Base-by-base conservation (phyloP, 2,329 filamentous ascomycete genomes). In the Ophiostoma perfectum region DNA sequence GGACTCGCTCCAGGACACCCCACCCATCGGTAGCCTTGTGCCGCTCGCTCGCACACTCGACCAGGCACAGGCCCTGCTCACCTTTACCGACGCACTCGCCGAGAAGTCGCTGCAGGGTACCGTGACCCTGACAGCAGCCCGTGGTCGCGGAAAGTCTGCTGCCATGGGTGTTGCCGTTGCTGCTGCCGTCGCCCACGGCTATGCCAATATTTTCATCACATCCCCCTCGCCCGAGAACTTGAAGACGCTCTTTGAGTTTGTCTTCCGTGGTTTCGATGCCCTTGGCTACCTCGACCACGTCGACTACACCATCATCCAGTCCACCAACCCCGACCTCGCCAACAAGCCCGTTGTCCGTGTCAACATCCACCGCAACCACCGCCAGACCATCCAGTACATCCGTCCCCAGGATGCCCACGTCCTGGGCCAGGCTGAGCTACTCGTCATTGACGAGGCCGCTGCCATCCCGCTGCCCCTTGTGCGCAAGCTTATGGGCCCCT, bases 161-260 rank as follows among this genome's bases (percentile, higher is more conserved):
- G 95, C 95, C 39, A 85, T 99, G 75, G 95, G 95, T 79, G 89
- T 99, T 66, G 93, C 95, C 3, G 90, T 99, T 60, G 95, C 95
- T 3, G 93, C 95, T 2, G 96, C 96, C 1, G 86, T 99, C 62
- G 94, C 95, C 0, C 91, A 98, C 76, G 95, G 95, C 39, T 99
- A 99, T 80, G 97, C 93, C 82, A 99, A 99, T 78, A 97, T 99
- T 75, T 99, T 99, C 80, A 97, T 99, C 76, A 99, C 95, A 1
- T 98, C 94, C 1, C 94, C 94, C 0, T 97, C 92, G 70, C 95
- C 95, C 0, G 96, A 99, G 80, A 99, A 99, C 80, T 83, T 99
- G 83, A 99, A 98, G 81, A 99, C 95, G 0, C 83, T 99, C 7
- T 99, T 99, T 76, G 93, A 99, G 75, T 99, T 99, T 75, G 87